A percentile compares a stretch with the other conserved stretches of the same genome.
Conservation (phyloP, 371 early-diverging fungal genomes). For the Lichtheimia corymbifera region DNA sequence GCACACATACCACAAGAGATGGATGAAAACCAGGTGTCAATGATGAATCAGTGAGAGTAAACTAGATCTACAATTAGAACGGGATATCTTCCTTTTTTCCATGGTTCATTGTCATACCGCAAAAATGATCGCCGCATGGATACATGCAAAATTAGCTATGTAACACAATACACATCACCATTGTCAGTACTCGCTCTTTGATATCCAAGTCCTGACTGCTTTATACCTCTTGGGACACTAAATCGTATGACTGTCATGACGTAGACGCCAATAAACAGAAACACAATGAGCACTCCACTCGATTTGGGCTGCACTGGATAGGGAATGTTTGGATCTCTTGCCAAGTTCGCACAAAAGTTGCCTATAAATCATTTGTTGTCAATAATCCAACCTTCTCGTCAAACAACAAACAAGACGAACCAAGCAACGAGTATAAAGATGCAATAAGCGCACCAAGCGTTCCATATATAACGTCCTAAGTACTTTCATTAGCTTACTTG, state of each 20-base stretch:
- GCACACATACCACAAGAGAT: background rate
- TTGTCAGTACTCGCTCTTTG: no score
- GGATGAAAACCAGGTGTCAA: slow-evolving; percentile 8
- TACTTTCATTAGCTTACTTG: no score
- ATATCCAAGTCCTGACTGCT: no score
- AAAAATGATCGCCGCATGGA: background rate
- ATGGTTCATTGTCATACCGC: background rate
- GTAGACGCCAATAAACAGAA: slow-evolving; percentile 40
- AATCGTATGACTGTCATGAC: slow-evolving; percentile 32
- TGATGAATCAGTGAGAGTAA: slow-evolving; percentile 34
- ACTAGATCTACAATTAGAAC: slow-evolving; percentile 15
- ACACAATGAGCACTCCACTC: slow-evolving; percentile 38
- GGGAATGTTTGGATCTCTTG: slow-evolving; percentile 23
- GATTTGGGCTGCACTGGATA: slow-evolving; percentile 36
- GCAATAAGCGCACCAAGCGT: slow-evolving; percentile 33
- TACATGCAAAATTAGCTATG: slow-evolving; percentile 1
- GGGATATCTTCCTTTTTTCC: no score
- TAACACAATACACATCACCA: no score
- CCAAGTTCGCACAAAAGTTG: slow-evolving; percentile 35
- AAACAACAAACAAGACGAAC: slow-evolving; percentile 10
- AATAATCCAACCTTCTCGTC: no score
- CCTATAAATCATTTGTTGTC: slow-evolving; percentile 13
- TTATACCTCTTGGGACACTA: slow-evolving; percentile 36
- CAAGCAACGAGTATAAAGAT: slow-evolving; percentile 31
- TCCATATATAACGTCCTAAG: slow-evolving; percentile 32